A percentile compares a stretch with the other conserved stretches of the same genome.
phyloP scores from a whole-genome alignment of 192 early-diverging fungal genomes.

The Gonapodya sp. region DNA sequence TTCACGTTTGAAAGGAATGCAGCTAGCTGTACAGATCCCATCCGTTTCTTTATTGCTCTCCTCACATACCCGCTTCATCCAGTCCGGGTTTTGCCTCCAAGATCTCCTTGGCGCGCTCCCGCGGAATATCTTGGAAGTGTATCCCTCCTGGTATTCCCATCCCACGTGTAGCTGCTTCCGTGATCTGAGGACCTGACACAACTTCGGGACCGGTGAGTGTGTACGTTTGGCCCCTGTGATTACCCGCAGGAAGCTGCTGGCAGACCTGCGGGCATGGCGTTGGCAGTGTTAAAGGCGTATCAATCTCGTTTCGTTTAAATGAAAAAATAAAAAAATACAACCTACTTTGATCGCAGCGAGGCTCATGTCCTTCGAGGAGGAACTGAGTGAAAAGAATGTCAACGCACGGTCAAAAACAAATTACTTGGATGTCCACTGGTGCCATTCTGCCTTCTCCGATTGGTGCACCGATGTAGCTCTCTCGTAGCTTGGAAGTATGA shows the following conservation, averaged over 20 bases:
- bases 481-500: not conserved
- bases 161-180: not conserved
- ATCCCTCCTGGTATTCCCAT: not conserved
- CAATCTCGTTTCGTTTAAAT: not conserved
- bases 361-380: not conserved
- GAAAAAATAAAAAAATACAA: not conserved
- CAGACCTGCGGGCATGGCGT: not conserved
- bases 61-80: not conserved
- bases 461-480: not conserved
- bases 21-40: too few relatives aligned
- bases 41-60: too few relatives aligned
- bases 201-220: not conserved
- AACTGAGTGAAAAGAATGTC: not conserved
- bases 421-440: slow-evolving; percentile 3
- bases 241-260: not conserved
- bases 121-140: not conserved
- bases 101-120: not conserved
- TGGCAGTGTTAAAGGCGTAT: too few relatives aligned
- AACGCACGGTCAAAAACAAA: not conserved
- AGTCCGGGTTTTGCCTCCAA: not conserved
- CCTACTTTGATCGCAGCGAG: not conserved
- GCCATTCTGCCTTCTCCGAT: not conserved
- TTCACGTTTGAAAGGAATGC: too few relatives aligned
- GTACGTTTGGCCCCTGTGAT: not conserved
- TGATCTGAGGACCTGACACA: not conserved